Evolutionary conservation across 176 grass and related monocot species (phyloP).

Genomic region (Microstegium vimineum): DNA sequence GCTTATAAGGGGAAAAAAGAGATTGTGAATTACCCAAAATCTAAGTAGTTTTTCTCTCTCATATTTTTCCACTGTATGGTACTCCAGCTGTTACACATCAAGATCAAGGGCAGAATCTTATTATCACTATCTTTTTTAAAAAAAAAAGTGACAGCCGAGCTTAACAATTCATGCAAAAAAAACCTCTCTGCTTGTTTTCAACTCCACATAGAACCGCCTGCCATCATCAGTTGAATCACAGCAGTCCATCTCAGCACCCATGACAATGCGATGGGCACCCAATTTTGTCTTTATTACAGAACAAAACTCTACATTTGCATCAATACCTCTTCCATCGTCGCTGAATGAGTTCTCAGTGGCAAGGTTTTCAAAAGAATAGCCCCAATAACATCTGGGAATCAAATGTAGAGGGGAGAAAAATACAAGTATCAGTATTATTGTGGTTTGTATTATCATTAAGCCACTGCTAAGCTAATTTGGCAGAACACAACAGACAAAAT

Average conservation of each 20-base stretch:
- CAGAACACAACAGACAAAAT: not conserved
- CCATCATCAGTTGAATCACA: constrained; percentile 96
- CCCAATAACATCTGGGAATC: constrained; percentile 85
- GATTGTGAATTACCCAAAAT: constrained; percentile 66
- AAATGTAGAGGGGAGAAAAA: not conserved
- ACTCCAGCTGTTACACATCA: constrained; percentile 74
- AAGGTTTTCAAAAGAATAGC: constrained; percentile 97
- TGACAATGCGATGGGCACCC: constrained; percentile 95
- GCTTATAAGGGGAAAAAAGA: not conserved
- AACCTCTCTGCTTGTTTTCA: constrained; percentile 97
- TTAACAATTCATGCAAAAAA: constrained; percentile 20
- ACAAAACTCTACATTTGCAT: constrained; percentile 98
- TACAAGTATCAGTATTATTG: constrained; percentile 8
- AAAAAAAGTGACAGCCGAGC: constrained; percentile 24
- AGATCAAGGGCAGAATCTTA: constrained; percentile 21
- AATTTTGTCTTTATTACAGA: constrained; percentile 97
- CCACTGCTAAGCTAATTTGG: not conserved
- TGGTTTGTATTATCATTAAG: constrained; percentile 5
- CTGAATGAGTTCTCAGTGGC: constrained; percentile 86
- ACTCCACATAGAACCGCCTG: constrained; percentile 86
- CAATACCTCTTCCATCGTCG: constrained; percentile 75
- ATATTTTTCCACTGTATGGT: constrained; percentile 79
- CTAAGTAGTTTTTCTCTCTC: constrained; percentile 94
- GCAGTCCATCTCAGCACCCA: constrained; percentile 99
- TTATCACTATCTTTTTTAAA: not conserved